phyloP scores from a whole-genome alignment of 2,329 filamentous ascomycete species.

The Aspergillus japonicus region DNA sequence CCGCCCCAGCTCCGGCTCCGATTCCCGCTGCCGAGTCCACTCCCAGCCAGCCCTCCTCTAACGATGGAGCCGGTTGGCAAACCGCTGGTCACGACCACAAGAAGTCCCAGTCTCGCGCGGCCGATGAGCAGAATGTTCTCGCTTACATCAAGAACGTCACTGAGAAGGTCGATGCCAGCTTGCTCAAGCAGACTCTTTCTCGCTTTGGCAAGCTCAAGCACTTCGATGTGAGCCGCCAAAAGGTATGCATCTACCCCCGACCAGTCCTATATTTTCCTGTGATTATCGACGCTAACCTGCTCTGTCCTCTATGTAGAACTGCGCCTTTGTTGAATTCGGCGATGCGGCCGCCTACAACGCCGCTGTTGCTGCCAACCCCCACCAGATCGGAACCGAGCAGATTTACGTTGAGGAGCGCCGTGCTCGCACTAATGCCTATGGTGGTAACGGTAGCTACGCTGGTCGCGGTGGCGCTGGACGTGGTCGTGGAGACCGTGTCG shows the following conservation, averaged over 20 bases:
- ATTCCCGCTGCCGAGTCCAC: slow-evolving; percentile 45
- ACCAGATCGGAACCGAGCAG: slow-evolving; percentile 76
- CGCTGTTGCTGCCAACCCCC: slow-evolving; percentile 80
- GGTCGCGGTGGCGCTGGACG: slow-evolving; percentile 64
- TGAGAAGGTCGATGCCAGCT: slow-evolving; percentile 75
- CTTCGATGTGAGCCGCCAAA: slow-evolving; percentile 65
- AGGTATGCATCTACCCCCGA: slow-evolving; percentile 59
- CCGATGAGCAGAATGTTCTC: slow-evolving; percentile 72
- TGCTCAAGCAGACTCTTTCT: slow-evolving; percentile 68
- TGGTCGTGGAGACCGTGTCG: slow-evolving; percentile 66
- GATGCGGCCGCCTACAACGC: slow-evolving; percentile 77
- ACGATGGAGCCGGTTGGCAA: slow-evolving; percentile 75
- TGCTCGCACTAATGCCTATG: slow-evolving; percentile 68
- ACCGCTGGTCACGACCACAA: slow-evolving; percentile 74
- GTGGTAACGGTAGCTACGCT: slow-evolving; percentile 63
- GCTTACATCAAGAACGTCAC: slow-evolving; percentile 96
- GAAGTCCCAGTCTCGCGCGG: slow-evolving; percentile 73
- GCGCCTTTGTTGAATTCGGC: slow-evolving; percentile 93
- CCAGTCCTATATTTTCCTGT: neutral
- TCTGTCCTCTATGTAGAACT: slow-evolving; percentile 63
- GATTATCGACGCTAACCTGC: neutral
- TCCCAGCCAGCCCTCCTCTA: slow-evolving; percentile 80
- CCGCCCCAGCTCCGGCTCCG: slow-evolving; percentile 33
- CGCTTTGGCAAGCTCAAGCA: slow-evolving; percentile 66
- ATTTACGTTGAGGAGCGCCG: slow-evolving; percentile 88